phyloP scores from a whole-genome alignment of 192 early-diverging fungal genomes.

The Coemansia asiatica region DNA sequence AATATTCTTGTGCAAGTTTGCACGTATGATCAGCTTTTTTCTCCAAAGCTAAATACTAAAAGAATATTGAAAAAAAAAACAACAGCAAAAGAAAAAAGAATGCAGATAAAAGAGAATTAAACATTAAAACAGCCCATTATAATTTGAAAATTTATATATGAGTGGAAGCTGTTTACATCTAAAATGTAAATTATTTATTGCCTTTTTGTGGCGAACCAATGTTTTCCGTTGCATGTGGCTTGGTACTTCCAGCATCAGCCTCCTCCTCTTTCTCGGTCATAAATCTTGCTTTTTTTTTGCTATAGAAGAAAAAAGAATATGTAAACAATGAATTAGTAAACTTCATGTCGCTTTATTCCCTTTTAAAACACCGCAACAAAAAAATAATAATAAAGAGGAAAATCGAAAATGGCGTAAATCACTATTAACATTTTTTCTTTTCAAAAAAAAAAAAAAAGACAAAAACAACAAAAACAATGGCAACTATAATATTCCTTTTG shows the following conservation, averaged over 20 bases:
- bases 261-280: no score
- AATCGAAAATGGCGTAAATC: not conserved
- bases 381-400: not conserved
- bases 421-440: not conserved
- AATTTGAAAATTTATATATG: not conserved
- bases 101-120: not conserved
- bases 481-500: no score
- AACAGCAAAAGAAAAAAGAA: not conserved
- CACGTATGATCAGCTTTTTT: not conserved
- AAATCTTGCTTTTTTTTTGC: not conserved
- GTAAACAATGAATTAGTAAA: not conserved
- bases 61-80: not conserved
- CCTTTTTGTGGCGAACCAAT: not conserved
- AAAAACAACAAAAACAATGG: not conserved
- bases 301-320: not conserved
- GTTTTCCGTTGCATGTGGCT: slow-evolving; percentile 5
- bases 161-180: no score
- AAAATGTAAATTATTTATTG: not conserved
- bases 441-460: not conserved
- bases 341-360: not conserved
- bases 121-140: not conserved
- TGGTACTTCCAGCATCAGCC: not conserved
- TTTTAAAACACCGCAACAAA: slow-evolving; percentile 5
- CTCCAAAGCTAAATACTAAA: not conserved
- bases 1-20: not conserved